Evolutionary conservation across 257 asterid genomes (phyloP), one percentile per base, ranked within the genome.

Genomic region (Nicotiana sylvestris): DNA sequence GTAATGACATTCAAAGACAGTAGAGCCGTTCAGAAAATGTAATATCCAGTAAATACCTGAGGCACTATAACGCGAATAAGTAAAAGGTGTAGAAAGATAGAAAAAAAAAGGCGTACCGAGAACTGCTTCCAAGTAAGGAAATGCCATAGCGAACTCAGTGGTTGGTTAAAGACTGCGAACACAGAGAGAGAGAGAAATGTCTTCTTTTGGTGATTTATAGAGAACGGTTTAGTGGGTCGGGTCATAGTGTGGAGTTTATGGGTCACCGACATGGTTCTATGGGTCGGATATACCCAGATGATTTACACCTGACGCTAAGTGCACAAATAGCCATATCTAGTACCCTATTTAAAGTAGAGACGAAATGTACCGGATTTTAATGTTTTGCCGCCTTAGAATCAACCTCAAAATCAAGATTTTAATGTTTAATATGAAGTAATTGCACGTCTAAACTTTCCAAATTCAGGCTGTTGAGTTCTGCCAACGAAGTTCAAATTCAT

Each of bases 51-150:
- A 55, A 81, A 83, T 77, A 66, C 57, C 57, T 65, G 32, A n/a
- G 29, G 13, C 30, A 77, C 84, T 39, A 76, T 15, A 27, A 32
- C 32, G n/a, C 81, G 21, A 56, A 64, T 65, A 39, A 3, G 51
- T 43, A 62, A 39, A 66, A n/a, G n/a, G n/a, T 5, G 43, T 33
- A 82, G 25, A 68, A 18, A 83, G 11, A 37, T 4, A 37, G 35
- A 13, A 15, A 60, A 30, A 46, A 35, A 62, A 80, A 51, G 65
- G 16, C 89, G 10, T 89, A 94, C 98, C 91, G 32, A 93, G 87
- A 29, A 95, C 97, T 17, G 97, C 93, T 86, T 95, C 98, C 97
- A 92, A 86, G 89, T 91, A 93, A 4, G 97, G 98, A 82, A 93
- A 92, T 91, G 93, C 97, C 98, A 95, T 95, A 88, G 89, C 89